Percentiles rank a stretch among this genome's conserved stretches.
phyloP scores from a whole-genome alignment of 371 early-diverging fungal species.

The Ordospora colligata region DNA sequence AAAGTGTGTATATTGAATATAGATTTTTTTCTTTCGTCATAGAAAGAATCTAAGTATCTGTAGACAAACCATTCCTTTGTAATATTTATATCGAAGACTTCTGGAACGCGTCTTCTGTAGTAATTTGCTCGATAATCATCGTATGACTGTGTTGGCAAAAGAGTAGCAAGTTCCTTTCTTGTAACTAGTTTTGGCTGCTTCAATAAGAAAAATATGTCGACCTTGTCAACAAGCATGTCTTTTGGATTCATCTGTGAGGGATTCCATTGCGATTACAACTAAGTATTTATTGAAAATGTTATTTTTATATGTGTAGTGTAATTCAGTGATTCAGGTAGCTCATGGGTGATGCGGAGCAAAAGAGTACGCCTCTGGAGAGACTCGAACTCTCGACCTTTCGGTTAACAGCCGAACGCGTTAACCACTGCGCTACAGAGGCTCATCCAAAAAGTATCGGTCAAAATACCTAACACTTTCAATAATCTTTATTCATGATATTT shows the following conservation, averaged over 20 bases:
- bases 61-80: conserved; percentile 9
- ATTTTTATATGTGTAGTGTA: no score
- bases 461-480: neutral
- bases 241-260: neutral
- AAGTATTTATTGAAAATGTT: neutral
- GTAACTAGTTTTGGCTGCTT: conserved; percentile 18
- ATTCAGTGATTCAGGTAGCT: no score
- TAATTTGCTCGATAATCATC: conserved; percentile 7
- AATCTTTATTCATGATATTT: no score
- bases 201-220: conserved; percentile 27
- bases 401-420: conserved; percentile 20
- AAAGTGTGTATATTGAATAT: neutral
- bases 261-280: neutral
- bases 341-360: no score
- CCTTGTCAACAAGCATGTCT: neutral
- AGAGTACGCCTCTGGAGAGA: conserved; percentile 6
- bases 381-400: conserved; percentile 19
- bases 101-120: conserved; percentile 14
- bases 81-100: conserved; percentile 12
- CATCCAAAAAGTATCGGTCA: neutral
- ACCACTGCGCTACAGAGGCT: conserved; percentile 17
- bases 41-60: conserved; percentile 7
- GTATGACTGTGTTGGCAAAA: conserved; percentile 16
- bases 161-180: neutral
- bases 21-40: neutral